Conservation (phyloP, 2,329 filamentous ascomycete species). For the Pseudodiploospora longispora region DNA sequence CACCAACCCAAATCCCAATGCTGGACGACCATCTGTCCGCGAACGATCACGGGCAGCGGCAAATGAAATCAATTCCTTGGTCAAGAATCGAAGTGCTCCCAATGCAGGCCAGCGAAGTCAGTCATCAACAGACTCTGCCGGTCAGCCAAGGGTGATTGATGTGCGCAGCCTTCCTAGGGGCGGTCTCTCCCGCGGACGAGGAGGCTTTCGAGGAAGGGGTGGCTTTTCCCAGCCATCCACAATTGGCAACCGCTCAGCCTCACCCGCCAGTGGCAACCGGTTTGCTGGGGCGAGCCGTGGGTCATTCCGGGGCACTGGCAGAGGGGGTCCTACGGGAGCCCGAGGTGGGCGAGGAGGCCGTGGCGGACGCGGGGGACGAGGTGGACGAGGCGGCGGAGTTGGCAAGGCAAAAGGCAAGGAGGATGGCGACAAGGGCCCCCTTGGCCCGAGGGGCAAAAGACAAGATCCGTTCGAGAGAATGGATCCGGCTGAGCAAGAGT, state of each 20-base stretch:
- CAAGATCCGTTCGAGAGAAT: constrained; percentile 17
- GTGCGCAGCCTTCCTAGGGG: constrained; percentile 29
- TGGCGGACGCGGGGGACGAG: constrained; percentile 11
- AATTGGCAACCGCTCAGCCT: constrained; percentile 1
- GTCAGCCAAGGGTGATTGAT: constrained; percentile 29
- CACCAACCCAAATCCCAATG: constrained; percentile 10
- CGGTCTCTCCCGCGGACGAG: constrained; percentile 16
- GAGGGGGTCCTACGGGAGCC: constrained; percentile 12
- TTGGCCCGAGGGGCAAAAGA: constrained; percentile 10
- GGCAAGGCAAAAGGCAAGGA: constrained; percentile 17
- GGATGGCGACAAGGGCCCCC: constrained; percentile 9
- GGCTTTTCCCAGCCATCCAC: constrained; percentile 4
- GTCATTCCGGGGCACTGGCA: constrained; percentile 14
- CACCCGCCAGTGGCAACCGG: constrained; percentile 9
- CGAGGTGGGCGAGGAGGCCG: constrained; percentile 9
- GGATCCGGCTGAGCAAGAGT: constrained; percentile 26
- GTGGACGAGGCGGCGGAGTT: constrained; percentile 9
- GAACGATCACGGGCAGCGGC: constrained; percentile 26
- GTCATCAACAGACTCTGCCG: constrained; percentile 4
- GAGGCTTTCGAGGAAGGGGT: constrained; percentile 16
- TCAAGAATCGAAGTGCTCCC: constrained; percentile 13
- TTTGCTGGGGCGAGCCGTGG: constrained; percentile 11
- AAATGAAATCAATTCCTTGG: constrained; percentile 24
- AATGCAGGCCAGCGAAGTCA: background rate
- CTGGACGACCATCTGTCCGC: constrained; percentile 13